These are phyloP conservation scores for Neonectria coccinea DNA, from an alignment of 2,329 filamentous ascomycete genomes.

Conservation along the genomic window DNA sequence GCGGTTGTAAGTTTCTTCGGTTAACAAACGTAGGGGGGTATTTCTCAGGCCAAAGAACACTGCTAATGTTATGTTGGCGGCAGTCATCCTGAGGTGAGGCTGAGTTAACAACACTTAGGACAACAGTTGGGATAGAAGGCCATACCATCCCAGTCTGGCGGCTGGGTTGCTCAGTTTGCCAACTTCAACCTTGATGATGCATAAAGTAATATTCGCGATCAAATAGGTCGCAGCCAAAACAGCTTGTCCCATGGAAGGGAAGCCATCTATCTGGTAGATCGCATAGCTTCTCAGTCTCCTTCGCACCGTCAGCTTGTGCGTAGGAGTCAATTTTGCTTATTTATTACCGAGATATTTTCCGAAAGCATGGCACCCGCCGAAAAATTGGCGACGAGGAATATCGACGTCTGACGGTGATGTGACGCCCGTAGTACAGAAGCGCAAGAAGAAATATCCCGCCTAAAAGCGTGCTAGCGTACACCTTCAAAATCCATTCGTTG, in stretches of 20 bases:
- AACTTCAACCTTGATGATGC: background rate
- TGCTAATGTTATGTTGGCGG: constrained; percentile 55
- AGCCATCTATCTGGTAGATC: background rate
- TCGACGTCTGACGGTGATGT: background rate
- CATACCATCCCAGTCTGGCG: constrained; percentile 42
- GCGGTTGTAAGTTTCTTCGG: constrained; percentile 53
- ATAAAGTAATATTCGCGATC: constrained; percentile 2
- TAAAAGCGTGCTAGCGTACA: background rate
- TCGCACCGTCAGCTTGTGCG: background rate
- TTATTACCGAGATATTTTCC: background rate
- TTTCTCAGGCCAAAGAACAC: constrained; percentile 62
- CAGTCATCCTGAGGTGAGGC: constrained; percentile 54
- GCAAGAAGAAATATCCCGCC: background rate
- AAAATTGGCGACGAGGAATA: background rate
- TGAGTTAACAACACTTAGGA: constrained; percentile 5
- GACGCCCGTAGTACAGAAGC: background rate
- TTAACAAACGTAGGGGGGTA: constrained; percentile 55
- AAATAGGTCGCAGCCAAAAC: constrained; percentile 10
- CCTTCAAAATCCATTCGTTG: constrained; percentile 1
- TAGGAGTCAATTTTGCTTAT: background rate
- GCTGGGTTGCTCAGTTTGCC: constrained; percentile 22
- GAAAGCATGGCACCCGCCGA: background rate
- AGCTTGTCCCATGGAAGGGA: constrained; percentile 20
- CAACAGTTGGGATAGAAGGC: background rate
- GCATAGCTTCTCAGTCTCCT: constrained; percentile 10